Conservation (phyloP, 2,329 filamentous ascomycete genomes). For the Diaporthe citrichinensis region DNA sequence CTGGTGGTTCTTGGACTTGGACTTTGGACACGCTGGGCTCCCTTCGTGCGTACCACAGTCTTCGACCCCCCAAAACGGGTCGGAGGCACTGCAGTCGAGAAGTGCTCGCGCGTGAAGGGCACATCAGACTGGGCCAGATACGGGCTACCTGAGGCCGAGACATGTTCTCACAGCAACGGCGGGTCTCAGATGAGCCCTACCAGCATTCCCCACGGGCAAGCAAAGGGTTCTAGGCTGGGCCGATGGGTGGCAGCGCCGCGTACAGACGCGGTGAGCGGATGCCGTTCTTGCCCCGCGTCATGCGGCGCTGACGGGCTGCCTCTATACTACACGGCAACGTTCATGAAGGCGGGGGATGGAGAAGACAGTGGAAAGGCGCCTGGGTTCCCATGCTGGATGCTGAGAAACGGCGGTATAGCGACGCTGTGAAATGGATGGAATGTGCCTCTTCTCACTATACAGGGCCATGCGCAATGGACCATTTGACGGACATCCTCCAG, state of each 20-base stretch:
- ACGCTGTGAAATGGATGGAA: not conserved
- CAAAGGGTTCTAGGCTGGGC: not conserved
- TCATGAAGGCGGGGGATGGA: not conserved
- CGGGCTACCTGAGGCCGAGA: not conserved
- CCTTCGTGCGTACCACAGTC: too few relatives aligned
- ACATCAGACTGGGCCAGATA: not conserved
- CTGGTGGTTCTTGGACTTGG: not conserved
- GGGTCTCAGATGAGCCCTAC: not conserved
- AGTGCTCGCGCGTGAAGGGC: not conserved
- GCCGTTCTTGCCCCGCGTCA: not conserved
- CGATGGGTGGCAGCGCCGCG: not conserved
- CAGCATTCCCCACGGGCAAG: not conserved
- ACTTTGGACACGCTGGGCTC: too few relatives aligned
- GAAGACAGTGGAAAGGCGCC: not conserved
- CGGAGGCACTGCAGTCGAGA: too few relatives aligned
- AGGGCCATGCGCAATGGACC: not conserved
- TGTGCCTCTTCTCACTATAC: not conserved
- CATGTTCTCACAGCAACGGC: not conserved
- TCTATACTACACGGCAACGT: not conserved
- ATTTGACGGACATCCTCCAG: not conserved
- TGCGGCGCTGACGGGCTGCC: not conserved
- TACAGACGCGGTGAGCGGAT: not conserved
- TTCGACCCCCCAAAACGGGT: not conserved
- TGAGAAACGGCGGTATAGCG: not conserved
- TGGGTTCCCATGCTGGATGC: not conserved